These are phyloP conservation scores for Aspergillus avenaceus DNA, from an alignment of 495 filamentous ascomycete genomes.

Conservation along the genomic window DNA sequence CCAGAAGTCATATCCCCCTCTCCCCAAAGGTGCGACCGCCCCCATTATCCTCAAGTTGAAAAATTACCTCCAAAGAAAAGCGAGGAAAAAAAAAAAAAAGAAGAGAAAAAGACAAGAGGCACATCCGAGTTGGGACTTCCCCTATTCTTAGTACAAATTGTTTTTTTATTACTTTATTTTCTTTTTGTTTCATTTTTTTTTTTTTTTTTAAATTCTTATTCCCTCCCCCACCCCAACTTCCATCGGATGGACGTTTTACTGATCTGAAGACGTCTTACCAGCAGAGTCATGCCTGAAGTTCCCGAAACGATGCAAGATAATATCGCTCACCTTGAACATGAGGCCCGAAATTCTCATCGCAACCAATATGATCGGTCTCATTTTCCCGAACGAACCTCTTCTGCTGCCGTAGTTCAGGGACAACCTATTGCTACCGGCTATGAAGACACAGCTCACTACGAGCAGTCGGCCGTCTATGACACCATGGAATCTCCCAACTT, in stretches of 20 bases:
- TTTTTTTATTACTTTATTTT: no score
- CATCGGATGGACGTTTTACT: slow-evolving; percentile 6
- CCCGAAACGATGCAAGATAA: slow-evolving; percentile 87
- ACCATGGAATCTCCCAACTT: slow-evolving; percentile 69
- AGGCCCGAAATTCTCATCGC: slow-evolving; percentile 53
- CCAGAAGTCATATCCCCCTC: slow-evolving; percentile 74
- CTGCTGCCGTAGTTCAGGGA: slow-evolving; percentile 28
- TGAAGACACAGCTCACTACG: slow-evolving; percentile 30
- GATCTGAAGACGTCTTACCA: slow-evolving; percentile 13
- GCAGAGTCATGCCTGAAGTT: slow-evolving; percentile 71
- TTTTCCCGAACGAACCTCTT: slow-evolving; percentile 41
- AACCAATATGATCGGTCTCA: slow-evolving; percentile 35
- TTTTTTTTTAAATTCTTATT: no score
- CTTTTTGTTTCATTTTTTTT: no score
- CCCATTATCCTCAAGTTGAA: slow-evolving; percentile 1
- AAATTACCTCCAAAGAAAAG: slow-evolving; percentile 4
- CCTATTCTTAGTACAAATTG: background rate
- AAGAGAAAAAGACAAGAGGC: background rate
- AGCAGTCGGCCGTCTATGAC: slow-evolving; percentile 41
- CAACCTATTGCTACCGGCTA: slow-evolving; percentile 29
- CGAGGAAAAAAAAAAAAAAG: slow-evolving; percentile 1
- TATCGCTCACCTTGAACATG: slow-evolving; percentile 81
- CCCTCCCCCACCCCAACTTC: background rate
- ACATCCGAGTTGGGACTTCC: background rate
- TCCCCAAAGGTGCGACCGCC: slow-evolving; percentile 74